phyloP scores from a whole-genome alignment of 805 yeast species.

The Ogataea neopini region DNA sequence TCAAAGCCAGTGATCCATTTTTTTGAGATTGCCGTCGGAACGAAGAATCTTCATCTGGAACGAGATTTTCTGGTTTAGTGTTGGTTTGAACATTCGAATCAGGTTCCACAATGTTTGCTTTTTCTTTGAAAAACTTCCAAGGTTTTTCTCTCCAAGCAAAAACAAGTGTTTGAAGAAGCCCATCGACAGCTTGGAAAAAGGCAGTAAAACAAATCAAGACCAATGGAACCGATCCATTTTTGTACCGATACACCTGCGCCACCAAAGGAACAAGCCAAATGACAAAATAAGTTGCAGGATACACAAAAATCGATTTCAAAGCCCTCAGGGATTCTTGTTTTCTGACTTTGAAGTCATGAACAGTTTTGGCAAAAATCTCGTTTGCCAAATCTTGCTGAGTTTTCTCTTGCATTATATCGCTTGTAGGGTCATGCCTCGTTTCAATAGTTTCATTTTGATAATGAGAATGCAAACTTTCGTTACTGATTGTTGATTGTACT shows the following conservation, averaged over 20 bases:
- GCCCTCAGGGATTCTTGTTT: conserved; percentile 21
- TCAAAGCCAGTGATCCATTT: background rate
- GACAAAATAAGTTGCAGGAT: conserved; percentile 19
- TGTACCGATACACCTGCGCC: conserved; percentile 18
- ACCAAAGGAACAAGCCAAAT: conserved; percentile 22
- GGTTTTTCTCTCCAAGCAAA: conserved; percentile 24
- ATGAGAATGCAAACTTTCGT: background rate
- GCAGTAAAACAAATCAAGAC: conserved; percentile 12
- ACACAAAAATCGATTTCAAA: conserved; percentile 19
- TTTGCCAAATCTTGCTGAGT: conserved; percentile 13
- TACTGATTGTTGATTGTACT: background rate
- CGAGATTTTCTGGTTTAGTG: background rate
- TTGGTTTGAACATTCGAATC: background rate
- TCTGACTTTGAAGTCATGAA: conserved; percentile 21
- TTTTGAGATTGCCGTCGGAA: background rate
- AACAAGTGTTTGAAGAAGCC: conserved; percentile 19
- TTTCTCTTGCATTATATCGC: background rate
- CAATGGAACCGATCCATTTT: conserved; percentile 7
- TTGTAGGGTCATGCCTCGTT: background rate
- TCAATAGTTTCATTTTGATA: background rate
- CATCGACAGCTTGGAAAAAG: conserved; percentile 23
- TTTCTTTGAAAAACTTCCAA: conserved; percentile 17
- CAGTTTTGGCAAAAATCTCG: conserved; percentile 16
- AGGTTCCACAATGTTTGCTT: background rate
- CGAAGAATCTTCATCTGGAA: background rate